Percentiles rank a stretch among this genome's conserved stretches.
These are phyloP conservation scores for Starmerella geochares DNA, from an alignment of 805 yeast species.

Conservation along the genomic window DNA sequence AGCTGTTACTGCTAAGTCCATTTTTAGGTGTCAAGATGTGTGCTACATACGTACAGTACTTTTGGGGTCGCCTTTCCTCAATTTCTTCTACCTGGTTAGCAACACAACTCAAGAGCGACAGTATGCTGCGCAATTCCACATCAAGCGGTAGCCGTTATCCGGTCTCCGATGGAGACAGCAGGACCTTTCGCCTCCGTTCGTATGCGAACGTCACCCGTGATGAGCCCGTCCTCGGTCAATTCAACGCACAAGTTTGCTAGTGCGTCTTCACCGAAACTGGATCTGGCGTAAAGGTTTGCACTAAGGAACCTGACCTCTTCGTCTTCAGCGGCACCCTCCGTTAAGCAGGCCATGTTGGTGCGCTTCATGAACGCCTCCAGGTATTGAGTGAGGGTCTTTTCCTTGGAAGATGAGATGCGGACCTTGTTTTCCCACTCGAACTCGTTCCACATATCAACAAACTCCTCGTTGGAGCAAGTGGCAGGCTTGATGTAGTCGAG, in stretches of 20 bases:
- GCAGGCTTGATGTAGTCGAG: conserved; percentile 97
- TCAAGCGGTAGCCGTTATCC: conserved; percentile 28
- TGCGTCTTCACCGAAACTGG: conserved; percentile 96
- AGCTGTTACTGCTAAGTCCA: neutral
- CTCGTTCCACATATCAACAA: conserved; percentile 98
- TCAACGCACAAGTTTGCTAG: conserved; percentile 92
- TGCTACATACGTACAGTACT: no score
- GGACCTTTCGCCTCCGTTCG: conserved; percentile 97
- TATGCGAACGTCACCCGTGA: conserved; percentile 89
- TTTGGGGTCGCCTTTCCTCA: neutral
- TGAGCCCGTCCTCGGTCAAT: conserved; percentile 47
- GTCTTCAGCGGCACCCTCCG: conserved; percentile 67
- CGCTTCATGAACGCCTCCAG: conserved; percentile 64
- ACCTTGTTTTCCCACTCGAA: conserved; percentile 99
- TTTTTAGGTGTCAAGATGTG: no score
- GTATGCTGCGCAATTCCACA: no score
- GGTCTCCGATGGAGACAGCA: conserved; percentile 88
- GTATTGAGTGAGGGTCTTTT: conserved; percentile 51
- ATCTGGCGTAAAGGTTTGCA: conserved; percentile 84
- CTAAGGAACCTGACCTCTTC: conserved; percentile 56
- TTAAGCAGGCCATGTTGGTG: conserved; percentile 88
- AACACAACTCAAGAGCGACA: no score
- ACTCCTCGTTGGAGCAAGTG: conserved; percentile 73
- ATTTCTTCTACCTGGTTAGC: neutral
- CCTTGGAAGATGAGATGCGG: conserved; percentile 40